Evolutionary conservation across 306 rosid species (phyloP), one percentile per base, ranked within the genome.

Genomic region (Citrullus mucosospermus): DNA sequence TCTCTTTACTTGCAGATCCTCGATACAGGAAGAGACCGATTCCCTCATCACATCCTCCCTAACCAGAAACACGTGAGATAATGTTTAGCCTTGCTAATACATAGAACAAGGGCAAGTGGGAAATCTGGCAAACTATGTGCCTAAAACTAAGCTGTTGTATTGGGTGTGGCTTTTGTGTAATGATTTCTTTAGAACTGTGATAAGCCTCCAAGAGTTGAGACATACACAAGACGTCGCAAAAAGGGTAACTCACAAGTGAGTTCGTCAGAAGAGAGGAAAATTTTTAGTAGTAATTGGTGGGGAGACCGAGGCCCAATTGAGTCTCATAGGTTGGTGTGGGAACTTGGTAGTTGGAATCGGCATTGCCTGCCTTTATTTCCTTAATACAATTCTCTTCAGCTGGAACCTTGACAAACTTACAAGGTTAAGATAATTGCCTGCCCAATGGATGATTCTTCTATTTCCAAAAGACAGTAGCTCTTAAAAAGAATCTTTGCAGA

Each of bases 1-100:
- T 82, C 88, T 85, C 93, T 82, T 87, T 89, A 60, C 70, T 86
- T 62, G 89, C 96, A 28, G 12, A 71, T 22, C 86, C 89, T 76
- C 88, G 83, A 86, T 84, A 94, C 66, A 94, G 87, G 82, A 87
- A 90, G 65, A 92, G 82, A 82, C 96, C 84, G 62, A 94, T 73
- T 84, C 89, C 98, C 85, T 95, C 98, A 14, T 92, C 97, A 34
- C 97, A 95, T 77, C 97, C 96, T 76, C 98, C 98, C 98, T 94
- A 69, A 13, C 56, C 71, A 78, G 6, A 51, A 5, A 43, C 76
- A 77, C 30, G n/a, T 28, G 22, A 16, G 13, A 63, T 57, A 53
- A n/a, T 10, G 15, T 59, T 78, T 76, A 84, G 78, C 36, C 50
- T 82, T 68, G 56, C 25, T 34, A 28, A 62, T 16, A 48, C 1